Percentiles rank a stretch among this genome's conserved stretches.
Conservation (phyloP, 345 rosid species). For the Populus davidiana region DNA sequence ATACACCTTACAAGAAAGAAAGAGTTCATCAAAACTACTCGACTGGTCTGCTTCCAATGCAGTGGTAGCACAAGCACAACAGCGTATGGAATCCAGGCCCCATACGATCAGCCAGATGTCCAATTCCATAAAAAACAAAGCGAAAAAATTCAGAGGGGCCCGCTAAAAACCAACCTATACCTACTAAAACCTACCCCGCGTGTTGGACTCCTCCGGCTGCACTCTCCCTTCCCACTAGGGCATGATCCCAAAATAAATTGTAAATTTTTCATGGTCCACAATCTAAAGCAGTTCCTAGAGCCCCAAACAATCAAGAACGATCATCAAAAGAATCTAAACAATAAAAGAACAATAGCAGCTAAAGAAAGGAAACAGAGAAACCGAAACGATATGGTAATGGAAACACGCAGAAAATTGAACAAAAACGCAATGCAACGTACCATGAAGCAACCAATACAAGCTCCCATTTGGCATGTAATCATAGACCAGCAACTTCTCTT, state of each 20-base stretch:
- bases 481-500: slow-evolving; percentile 81
- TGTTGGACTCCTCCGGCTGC: slow-evolving; percentile 5
- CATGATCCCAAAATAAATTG: slow-evolving; percentile 7
- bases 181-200: neutral
- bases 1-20: neutral
- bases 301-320: neutral
- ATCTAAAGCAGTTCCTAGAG: slow-evolving; percentile 8
- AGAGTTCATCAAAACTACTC: neutral
- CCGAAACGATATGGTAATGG: neutral
- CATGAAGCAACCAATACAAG: slow-evolving; percentile 93
- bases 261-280: neutral
- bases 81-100: no score
- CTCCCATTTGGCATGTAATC: slow-evolving; percentile 88
- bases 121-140: neutral
- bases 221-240: neutral
- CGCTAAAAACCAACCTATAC: neutral
- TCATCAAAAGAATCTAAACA: neutral
- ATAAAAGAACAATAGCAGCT: neutral
- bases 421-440: slow-evolving; percentile 44
- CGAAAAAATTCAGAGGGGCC: neutral
- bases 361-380: neutral
- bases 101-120: no score
- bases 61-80: no score
- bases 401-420: neutral
- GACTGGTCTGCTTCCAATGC: no score